Evolutionary conservation across 805 yeast genomes (phyloP).

Genomic region (Blastobotrys muscicola): DNA sequence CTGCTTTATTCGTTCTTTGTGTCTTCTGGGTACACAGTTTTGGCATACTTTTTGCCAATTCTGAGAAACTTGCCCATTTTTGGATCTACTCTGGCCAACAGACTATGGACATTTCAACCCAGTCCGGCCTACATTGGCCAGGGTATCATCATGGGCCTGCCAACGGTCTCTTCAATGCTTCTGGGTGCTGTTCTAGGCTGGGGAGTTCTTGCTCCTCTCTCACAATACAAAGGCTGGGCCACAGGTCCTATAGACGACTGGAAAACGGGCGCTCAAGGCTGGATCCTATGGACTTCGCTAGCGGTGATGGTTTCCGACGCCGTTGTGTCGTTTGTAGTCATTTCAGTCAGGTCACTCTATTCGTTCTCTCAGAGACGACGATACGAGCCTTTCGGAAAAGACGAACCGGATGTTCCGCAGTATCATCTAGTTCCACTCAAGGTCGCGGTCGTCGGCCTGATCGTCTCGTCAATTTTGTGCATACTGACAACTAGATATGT

Average conservation of each 20-base stretch:
- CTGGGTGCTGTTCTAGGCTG: slow-evolving; percentile 87
- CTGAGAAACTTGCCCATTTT: slow-evolving; percentile 64
- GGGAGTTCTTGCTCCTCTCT: slow-evolving; percentile 81
- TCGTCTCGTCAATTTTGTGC: slow-evolving; percentile 59
- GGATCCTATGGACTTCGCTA: slow-evolving; percentile 92
- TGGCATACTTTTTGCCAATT: slow-evolving; percentile 65
- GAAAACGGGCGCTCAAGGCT: slow-evolving; percentile 91
- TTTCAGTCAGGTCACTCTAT: slow-evolving; percentile 37
- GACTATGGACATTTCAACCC: slow-evolving; percentile 85
- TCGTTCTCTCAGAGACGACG: neutral
- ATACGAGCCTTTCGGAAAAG: neutral
- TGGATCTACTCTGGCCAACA: slow-evolving; percentile 55
- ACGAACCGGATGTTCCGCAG: slow-evolving; percentile 24
- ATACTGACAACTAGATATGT: slow-evolving; percentile 52
- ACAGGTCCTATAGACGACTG: slow-evolving; percentile 85
- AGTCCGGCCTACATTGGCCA: slow-evolving; percentile 97
- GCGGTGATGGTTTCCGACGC: slow-evolving; percentile 94
- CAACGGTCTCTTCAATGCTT: slow-evolving; percentile 84
- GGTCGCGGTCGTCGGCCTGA: slow-evolving; percentile 50
- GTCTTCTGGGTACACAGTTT: slow-evolving; percentile 64
- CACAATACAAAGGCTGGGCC: slow-evolving; percentile 71
- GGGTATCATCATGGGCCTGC: slow-evolving; percentile 94
- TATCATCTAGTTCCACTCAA: slow-evolving; percentile 42
- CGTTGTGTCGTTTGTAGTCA: slow-evolving; percentile 64
- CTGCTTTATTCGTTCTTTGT: slow-evolving; percentile 51